Evolutionary conservation across 352 stramenopile genomes (phyloP), one percentile per base, ranked within the genome.

Genomic region (Globisporangium splendens): DNA sequence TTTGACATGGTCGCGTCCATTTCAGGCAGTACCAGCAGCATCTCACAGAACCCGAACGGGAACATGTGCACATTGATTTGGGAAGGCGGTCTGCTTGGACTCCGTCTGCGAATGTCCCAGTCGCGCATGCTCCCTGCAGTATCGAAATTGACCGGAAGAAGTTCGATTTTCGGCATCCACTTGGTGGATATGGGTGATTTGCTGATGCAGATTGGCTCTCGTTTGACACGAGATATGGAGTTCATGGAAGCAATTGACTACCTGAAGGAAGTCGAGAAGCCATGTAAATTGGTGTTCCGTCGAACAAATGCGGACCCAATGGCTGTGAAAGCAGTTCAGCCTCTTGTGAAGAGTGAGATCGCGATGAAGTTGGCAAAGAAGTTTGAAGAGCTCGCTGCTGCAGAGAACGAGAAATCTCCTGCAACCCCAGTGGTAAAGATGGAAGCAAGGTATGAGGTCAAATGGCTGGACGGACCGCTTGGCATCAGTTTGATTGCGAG

Each of bases 401-500:
- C 71, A 3, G 83, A 93, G 60, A 84, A 79, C 51, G 83, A 93
- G 24, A 91, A 92, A 48, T 73, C 77, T 17, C 73, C 80, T 13
- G 70, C 77, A 8, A 70, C 77, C 13, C 82, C 86, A 20, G 67
- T 81, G 8, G 80, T 95, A 17, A 89, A 92, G 42, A 52, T 95
- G 28, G 82, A 93, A 4, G 73, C 84, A 41, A 93, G 91, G 58
- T 95, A 93, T 63, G 81, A 93, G 50, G 85, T 95, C 59, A 91
- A 93, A 52, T 95, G 86, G 86, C 71, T 91, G 44, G 86, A 95
- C 47, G 86, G 86, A 6, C 86, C 86, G 35, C 71, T 95, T 0
- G 86, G 86, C 6, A 93, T 95, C 64, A 93, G 83, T 79, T 56
- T 95, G 8, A 93, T 95, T 51, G 86, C 86, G 11, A 95, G 83